Evolutionary conservation across 2,329 filamentous ascomycete species (phyloP).

Genomic region (Hysterium pulicare): DNA sequence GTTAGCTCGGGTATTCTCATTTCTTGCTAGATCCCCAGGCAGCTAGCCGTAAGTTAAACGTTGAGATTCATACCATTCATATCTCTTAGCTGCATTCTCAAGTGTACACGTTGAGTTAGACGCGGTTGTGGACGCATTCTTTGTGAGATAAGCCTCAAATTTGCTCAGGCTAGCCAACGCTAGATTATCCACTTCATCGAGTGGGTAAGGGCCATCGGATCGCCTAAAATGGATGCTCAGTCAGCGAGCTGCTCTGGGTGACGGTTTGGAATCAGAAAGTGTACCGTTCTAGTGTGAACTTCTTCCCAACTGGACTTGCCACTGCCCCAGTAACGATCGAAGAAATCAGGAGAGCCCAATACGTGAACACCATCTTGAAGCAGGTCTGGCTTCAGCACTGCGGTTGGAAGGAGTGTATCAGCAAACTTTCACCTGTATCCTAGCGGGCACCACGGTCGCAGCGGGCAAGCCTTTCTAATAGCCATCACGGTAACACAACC

Average conservation of each 20-base stretch:
- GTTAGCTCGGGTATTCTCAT: slow-evolving; percentile 4
- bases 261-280: too few species aligned
- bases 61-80: slow-evolving; percentile 16
- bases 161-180: slow-evolving; percentile 16
- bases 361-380: not conserved
- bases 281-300: not conserved
- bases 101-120: slow-evolving; percentile 19
- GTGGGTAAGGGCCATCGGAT: slow-evolving; percentile 14
- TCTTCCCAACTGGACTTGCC: not conserved
- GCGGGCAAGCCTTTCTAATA: not conserved
- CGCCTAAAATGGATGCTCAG: not conserved
- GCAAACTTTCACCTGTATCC: not conserved
- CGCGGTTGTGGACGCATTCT: slow-evolving; percentile 10
- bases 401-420: not conserved
- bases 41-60: not conserved
- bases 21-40: too few species aligned
- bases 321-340: not conserved
- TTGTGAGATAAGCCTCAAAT: slow-evolving; percentile 20
- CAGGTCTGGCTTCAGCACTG: too few species aligned
- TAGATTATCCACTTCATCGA: slow-evolving; percentile 21
- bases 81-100: slow-evolving; percentile 16
- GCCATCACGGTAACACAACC: too few species aligned
- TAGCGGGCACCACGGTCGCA: not conserved
- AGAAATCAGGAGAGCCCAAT: not conserved
- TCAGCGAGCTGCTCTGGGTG: not conserved